A percentile compares a stretch with the other conserved stretches of the same genome.
Evolutionary conservation across 176 grass and related monocot species (phyloP).

Genomic region (Cenchrus purpureus): DNA sequence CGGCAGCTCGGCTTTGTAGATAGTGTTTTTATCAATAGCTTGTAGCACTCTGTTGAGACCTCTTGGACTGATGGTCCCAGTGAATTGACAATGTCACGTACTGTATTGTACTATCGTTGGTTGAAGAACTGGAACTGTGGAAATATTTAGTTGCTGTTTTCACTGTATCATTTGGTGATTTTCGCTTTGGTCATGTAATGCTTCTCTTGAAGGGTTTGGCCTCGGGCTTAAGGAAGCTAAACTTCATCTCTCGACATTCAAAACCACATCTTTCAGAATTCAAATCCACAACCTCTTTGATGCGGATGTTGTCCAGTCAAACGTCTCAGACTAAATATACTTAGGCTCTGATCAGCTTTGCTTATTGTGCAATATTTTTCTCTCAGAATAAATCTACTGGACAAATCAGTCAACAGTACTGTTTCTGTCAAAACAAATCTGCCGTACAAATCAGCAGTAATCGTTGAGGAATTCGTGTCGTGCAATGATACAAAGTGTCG

Average conservation of each 20-base stretch:
- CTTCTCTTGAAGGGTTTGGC: neutral
- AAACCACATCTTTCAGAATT: neutral
- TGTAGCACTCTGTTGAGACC: neutral
- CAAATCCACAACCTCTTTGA: neutral
- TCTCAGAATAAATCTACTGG: no score
- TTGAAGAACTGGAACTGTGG: neutral
- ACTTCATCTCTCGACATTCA: no score
- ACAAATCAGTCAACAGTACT: no score
- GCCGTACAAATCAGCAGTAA: neutral
- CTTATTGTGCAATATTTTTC: no score
- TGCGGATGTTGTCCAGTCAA: neutral
- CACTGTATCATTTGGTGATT: neutral
- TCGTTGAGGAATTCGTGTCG: neutral
- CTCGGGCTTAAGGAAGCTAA: no score
- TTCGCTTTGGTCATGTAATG: neutral
- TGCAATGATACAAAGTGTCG: neutral
- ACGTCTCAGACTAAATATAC: neutral
- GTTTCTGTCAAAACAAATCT: no score
- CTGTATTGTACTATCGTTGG: neutral
- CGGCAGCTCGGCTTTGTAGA: slow-evolving; percentile 24
- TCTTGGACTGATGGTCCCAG: neutral
- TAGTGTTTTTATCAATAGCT: slow-evolving; percentile 33
- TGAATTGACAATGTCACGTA: neutral
- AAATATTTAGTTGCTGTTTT: neutral
- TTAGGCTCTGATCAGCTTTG: neutral